Evolutionary conservation across 441 rosid species (phyloP).

Genomic region (Corymbia calophylla): DNA sequence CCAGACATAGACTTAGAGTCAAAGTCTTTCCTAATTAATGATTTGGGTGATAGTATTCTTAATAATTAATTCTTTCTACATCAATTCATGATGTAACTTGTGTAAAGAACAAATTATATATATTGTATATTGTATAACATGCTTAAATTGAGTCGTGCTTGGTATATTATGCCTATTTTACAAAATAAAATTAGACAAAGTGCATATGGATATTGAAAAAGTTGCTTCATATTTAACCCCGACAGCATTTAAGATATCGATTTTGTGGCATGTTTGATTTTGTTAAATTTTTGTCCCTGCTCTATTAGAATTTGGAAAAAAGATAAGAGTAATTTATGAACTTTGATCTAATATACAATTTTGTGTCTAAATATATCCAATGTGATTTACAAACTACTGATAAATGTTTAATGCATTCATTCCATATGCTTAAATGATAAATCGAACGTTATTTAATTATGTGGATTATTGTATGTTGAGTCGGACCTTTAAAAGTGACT

Average conservation of each 20-base stretch:
- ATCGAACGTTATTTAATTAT: too few species aligned
- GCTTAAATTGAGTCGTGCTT: not conserved
- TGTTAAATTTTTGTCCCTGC: not conserved
- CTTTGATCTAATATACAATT: accelerated
- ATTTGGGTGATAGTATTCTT: not conserved
- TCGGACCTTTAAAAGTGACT: not conserved
- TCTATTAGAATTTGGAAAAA: not conserved
- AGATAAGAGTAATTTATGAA: accelerated
- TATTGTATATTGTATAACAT: too few species aligned
- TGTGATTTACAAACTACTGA: too few species aligned
- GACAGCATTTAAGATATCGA: not conserved
- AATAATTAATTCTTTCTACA: not conserved
- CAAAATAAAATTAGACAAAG: not conserved
- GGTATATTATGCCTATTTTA: not conserved
- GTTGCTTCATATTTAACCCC: not conserved
- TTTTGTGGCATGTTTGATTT: not conserved
- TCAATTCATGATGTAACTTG: too few species aligned
- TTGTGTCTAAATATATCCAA: accelerated
- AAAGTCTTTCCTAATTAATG: not conserved
- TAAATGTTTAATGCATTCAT: accelerated
- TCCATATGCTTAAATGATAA: not conserved
- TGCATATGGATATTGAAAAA: too few species aligned
- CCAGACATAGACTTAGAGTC: not conserved
- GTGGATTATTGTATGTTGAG: not conserved
- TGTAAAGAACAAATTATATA: not conserved